These are phyloP conservation scores for Aspergillus conjunctus DNA, from an alignment of 495 filamentous ascomycete species.

Conservation along the genomic window DNA sequence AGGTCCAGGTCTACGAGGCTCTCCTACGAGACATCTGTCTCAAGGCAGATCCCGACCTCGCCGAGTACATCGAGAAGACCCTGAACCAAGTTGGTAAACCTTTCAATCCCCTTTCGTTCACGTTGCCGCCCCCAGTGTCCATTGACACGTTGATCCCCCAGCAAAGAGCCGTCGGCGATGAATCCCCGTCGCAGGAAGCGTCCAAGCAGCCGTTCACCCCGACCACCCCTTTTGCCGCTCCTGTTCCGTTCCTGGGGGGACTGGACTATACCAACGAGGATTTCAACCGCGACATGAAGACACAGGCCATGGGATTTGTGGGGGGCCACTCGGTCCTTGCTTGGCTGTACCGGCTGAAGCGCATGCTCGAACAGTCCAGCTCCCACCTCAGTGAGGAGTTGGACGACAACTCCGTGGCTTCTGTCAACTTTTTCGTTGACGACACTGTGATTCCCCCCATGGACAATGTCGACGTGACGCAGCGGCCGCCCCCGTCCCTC, in stretches of 20 bases:
- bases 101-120: not conserved
- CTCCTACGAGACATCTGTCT: slow-evolving; percentile 41
- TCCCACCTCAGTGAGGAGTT: slow-evolving; percentile 19
- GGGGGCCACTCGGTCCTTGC: slow-evolving; percentile 64
- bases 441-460: slow-evolving; percentile 45
- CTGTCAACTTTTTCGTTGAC: slow-evolving; percentile 58
- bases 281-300: slow-evolving; percentile 53
- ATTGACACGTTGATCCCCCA: not conserved
- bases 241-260: slow-evolving; percentile 48
- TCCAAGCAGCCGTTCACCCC: too few species aligned
- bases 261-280: slow-evolving; percentile 61
- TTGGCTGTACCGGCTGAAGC: slow-evolving; percentile 58
- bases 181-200: slow-evolving; percentile 8
- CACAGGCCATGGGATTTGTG: slow-evolving; percentile 58
- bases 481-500: slow-evolving; percentile 50
- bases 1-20: slow-evolving; percentile 39
- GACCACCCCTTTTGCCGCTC: slow-evolving; percentile 27
- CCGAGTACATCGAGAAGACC: slow-evolving; percentile 38
- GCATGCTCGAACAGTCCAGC: slow-evolving; percentile 37
- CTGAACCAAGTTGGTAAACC: slow-evolving; percentile 38
- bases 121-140: not conserved
- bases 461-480: slow-evolving; percentile 47
- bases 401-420: slow-evolving; percentile 38
- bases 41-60: slow-evolving; percentile 33
- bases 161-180: slow-evolving; percentile 8